phyloP scores from a whole-genome alignment of 2,329 filamentous ascomycete genomes.

The Sarocladium oryzae region DNA sequence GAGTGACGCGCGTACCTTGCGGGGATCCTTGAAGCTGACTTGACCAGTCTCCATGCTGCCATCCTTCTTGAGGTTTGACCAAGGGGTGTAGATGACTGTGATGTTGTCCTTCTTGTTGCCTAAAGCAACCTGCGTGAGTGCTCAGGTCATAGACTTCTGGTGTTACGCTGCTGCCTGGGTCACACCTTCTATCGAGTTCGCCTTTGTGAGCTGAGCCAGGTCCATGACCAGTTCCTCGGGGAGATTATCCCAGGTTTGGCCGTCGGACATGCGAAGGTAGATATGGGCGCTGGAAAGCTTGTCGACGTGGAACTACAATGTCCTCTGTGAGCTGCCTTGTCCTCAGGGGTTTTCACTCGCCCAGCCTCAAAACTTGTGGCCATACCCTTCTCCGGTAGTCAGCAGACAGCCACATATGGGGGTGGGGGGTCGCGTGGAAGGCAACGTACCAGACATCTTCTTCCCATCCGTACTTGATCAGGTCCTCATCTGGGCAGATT shows the following conservation, averaged over 20 bases:
- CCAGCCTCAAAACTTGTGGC: background rate
- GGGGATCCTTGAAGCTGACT: slow-evolving; percentile 86
- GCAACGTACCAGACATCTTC: slow-evolving; percentile 78
- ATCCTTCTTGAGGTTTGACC: slow-evolving; percentile 93
- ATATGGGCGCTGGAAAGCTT: slow-evolving; percentile 96
- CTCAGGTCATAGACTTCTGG: background rate
- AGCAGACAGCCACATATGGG: no score
- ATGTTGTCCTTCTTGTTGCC: slow-evolving; percentile 99
- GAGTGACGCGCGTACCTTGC: slow-evolving; percentile 45
- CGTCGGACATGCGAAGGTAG: slow-evolving; percentile 77
- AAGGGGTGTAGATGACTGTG: slow-evolving; percentile 94
- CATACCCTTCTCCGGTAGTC: no score
- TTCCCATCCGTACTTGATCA: slow-evolving; percentile 91
- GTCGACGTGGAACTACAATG: slow-evolving; percentile 96
- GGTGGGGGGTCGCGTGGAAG: no score
- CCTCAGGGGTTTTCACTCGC: no score
- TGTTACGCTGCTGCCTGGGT: background rate
- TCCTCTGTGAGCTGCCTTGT: no score
- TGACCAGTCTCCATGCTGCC: slow-evolving; percentile 94
- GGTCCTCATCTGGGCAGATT: slow-evolving; percentile 71
- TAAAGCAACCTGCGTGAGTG: slow-evolving; percentile 24
- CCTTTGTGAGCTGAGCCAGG: slow-evolving; percentile 95
- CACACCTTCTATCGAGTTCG: slow-evolving; percentile 91
- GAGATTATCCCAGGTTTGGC: slow-evolving; percentile 78
- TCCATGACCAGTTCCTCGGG: slow-evolving; percentile 69